Evolutionary conservation across 768 basidiomycete species (phyloP).

Genomic region (Mycena pura): DNA sequence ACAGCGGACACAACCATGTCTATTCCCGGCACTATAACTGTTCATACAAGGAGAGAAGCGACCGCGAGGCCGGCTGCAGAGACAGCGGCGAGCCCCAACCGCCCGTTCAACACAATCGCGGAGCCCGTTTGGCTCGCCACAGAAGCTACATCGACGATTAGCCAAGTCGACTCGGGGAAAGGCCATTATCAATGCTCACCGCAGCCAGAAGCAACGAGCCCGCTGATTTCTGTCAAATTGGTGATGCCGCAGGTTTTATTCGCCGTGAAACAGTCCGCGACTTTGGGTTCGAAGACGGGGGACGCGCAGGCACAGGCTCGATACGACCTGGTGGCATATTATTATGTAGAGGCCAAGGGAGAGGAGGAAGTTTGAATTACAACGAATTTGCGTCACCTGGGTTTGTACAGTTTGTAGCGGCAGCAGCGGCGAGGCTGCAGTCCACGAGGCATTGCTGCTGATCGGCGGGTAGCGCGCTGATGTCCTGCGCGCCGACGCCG

Average conservation of each 20-base stretch:
- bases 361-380: not conserved
- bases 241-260: slow-evolving; percentile 11
- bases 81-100: not conserved
- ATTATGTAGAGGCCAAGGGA: no score
- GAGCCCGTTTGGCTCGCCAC: no score
- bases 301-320: slow-evolving; percentile 3
- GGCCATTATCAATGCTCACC: no score
- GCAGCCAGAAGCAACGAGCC: no score
- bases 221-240: slow-evolving; percentile 4
- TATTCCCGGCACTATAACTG: no score
- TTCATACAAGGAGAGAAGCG: no score
- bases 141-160: no score
- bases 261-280: slow-evolving; percentile 5
- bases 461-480: not conserved
- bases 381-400: not conserved
- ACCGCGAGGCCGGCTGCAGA: not conserved
- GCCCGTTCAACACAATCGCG: not conserved
- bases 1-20: no score
- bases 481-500: not conserved
- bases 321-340: not conserved
- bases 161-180: no score
- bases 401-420: not conserved
- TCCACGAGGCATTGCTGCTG: not conserved
- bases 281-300: not conserved
- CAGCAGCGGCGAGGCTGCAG: not conserved